Evolutionary conservation across 345 rosid genomes (phyloP).

Genomic region (Adansonia digitata): DNA sequence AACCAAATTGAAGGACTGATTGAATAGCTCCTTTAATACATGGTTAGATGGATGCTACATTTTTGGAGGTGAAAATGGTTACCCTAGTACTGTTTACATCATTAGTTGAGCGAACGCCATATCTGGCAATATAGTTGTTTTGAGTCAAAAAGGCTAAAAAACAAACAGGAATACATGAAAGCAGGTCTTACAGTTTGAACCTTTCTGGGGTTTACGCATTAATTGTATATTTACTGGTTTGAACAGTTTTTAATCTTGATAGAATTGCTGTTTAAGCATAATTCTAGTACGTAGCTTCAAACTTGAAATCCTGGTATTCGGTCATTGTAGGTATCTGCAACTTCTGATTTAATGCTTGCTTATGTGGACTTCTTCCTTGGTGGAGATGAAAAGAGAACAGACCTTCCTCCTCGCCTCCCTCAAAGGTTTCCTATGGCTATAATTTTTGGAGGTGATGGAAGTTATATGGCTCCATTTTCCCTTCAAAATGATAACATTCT

Average conservation of each 20-base stretch:
- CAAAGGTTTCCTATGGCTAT: slow-evolving; percentile 81
- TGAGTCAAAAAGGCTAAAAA: not conserved
- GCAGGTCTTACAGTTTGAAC: not conserved
- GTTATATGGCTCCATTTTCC: slow-evolving; percentile 92
- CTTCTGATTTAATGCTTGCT: slow-evolving; percentile 91
- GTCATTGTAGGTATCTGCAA: slow-evolving; percentile 77
- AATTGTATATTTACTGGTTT: not conserved
- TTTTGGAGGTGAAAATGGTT: not conserved
- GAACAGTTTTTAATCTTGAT: not conserved
- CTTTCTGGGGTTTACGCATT: not conserved
- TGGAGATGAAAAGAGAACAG: slow-evolving; percentile 91
- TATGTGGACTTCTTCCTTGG: slow-evolving; percentile 97
- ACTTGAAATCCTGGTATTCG: not conserved
- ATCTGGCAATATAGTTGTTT: not conserved
- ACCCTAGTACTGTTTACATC: not conserved
- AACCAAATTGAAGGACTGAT: not conserved
- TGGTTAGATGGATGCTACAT: not conserved
- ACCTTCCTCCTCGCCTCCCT: slow-evolving; percentile 77
- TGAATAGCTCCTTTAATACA: not conserved
- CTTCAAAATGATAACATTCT: slow-evolving; percentile 88
- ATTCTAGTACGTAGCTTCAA: not conserved
- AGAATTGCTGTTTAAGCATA: not conserved
- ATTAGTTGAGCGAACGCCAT: not conserved
- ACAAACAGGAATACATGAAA: not conserved
- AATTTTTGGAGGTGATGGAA: slow-evolving; percentile 95